Conservation (phyloP, 495 filamentous ascomycete species). For the Aspergillus wentii region DNA sequence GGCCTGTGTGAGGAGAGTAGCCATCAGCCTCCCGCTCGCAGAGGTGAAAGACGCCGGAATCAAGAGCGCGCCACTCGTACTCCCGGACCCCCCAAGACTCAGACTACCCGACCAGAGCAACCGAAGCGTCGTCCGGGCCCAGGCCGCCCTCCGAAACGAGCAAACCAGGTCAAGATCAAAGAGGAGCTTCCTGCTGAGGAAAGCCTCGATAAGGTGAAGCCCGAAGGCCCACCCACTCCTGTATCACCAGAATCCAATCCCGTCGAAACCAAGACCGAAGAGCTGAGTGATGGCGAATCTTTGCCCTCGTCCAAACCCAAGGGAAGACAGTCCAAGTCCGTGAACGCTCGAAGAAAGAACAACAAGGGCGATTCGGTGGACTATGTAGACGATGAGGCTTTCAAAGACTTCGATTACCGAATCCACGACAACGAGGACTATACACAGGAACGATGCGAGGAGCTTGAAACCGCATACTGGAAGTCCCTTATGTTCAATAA, state of each 20-base stretch:
- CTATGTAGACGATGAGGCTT: conserved; percentile 76
- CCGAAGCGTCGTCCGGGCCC: conserved; percentile 45
- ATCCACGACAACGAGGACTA: conserved; percentile 79
- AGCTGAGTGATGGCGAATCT: conserved; percentile 47
- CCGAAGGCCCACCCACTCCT: conserved; percentile 48
- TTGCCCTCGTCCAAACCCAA: conserved; percentile 40
- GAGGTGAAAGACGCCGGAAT: conserved; percentile 80
- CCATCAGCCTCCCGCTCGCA: conserved; percentile 90
- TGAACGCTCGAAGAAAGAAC: conserved; percentile 70
- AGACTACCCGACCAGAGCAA: conserved; percentile 25
- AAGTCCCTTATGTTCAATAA: conserved; percentile 91
- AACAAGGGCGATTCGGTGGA: conserved; percentile 67
- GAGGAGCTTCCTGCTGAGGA: conserved; percentile 43
- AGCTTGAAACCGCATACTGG: conserved; percentile 93
- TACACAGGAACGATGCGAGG: conserved; percentile 84
- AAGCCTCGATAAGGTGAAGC: conserved; percentile 28
- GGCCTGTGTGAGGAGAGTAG: conserved; percentile 85
- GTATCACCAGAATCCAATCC: conserved; percentile 48
- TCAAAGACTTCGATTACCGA: conserved; percentile 83
- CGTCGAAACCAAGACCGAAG: conserved; percentile 42
- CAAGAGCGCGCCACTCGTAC: conserved; percentile 55
- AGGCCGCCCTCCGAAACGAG: conserved; percentile 42
- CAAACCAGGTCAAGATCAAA: conserved; percentile 38
- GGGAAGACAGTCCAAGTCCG: conserved; percentile 53
- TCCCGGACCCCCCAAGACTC: conserved; percentile 29